Percentiles rank a stretch among this genome's conserved stretches.
Conservation (phyloP, 208 protist genomes). For the Spongospora subterranea region DNA sequence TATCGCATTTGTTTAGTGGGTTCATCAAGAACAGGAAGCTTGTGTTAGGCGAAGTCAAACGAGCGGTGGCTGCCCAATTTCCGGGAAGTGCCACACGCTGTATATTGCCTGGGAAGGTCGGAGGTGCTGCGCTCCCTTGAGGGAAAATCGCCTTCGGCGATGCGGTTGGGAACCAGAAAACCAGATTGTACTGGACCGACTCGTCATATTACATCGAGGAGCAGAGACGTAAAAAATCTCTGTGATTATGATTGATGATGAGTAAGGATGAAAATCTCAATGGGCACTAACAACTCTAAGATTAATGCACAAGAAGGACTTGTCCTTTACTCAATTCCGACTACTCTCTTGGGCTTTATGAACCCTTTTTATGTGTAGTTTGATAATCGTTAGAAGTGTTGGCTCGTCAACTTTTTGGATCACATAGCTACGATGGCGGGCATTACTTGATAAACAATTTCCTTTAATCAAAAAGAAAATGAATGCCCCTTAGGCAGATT, state of each 20-base stretch:
- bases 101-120: background rate
- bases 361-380: background rate
- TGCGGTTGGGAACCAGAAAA: background rate
- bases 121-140: background rate
- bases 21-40: background rate
- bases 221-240: background rate
- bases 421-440: no score
- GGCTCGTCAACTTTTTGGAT: background rate
- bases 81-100: no score
- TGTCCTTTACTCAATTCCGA: background rate
- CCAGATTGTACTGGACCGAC: background rate
- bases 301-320: background rate
- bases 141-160: background rate
- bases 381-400: background rate
- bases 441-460: no score
- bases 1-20: background rate
- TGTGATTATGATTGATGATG: background rate
- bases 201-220: no score
- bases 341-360: background rate
- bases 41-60: background rate
- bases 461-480: no score
- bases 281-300: slow-evolving; percentile 2
- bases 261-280: background rate
- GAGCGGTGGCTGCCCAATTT: background rate
- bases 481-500: no score